Evolutionary conservation across 1,284 basidiomycete genomes (phyloP).

Genomic region (Pseudozyma pruni): DNA sequence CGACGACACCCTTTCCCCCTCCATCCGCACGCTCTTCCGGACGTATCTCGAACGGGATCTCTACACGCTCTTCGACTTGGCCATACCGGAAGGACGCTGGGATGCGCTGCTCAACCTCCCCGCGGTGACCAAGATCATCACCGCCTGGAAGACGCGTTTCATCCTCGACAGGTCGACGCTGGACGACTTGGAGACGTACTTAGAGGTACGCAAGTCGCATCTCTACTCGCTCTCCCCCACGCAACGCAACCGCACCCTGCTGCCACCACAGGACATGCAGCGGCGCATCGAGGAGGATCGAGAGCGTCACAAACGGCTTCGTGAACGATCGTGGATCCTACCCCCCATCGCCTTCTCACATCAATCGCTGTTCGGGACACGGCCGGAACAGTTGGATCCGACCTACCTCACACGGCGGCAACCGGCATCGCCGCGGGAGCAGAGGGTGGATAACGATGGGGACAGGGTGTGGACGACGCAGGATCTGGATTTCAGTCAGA

Average conservation of each 20-base stretch:
- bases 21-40: constrained; percentile 21
- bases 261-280: constrained; percentile 79
- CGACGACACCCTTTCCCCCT: constrained; percentile 27
- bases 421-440: neutral
- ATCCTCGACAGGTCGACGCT: constrained; percentile 10
- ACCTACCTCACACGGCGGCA: constrained; percentile 20
- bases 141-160: constrained; percentile 19
- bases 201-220: constrained; percentile 12
- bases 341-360: constrained; percentile 71
- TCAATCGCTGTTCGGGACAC: constrained; percentile 15
- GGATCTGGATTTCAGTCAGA: constrained; percentile 44
- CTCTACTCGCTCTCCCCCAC: constrained; percentile 31
- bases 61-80: constrained; percentile 31
- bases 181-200: constrained; percentile 15
- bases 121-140: constrained; percentile 27
- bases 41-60: constrained; percentile 28
- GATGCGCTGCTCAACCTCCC: constrained; percentile 40
- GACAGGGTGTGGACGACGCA: constrained; percentile 32
- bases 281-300: constrained; percentile 93
- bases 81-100: constrained; percentile 34
- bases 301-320: constrained; percentile 88
- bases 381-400: constrained; percentile 36
- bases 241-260: constrained; percentile 48
- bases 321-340: constrained; percentile 90
- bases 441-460: constrained; percentile 13